Base-by-base conservation (phyloP, 148 eudicot genomes). In the Salicornia ramosissima region DNA sequence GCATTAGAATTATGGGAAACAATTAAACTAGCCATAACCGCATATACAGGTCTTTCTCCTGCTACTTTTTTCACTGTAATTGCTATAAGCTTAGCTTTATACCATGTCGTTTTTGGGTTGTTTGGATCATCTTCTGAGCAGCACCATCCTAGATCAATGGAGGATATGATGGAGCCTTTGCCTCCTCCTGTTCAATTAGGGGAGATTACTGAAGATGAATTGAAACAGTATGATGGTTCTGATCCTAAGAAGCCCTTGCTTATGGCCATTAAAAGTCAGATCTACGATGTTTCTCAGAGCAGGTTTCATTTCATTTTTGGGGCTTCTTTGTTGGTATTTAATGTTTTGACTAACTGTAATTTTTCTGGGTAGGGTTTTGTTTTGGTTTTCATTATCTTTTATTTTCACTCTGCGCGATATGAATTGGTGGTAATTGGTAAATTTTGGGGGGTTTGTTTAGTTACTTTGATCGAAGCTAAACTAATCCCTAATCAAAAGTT, bases 231-330 rank as follows among this genome's bases (percentile, higher is more conserved):
- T 74, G 98, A 93, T 74, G 98, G 98, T 0, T 34, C 87, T 14
- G 98, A 93, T 74, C 52, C 81, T 3, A 80, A 76, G 25, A 93
- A 90, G 80, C 98, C 98, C 10, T 77, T 93, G 84, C 89, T 90
- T 45, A 88, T 93, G 96, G 95, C 98, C 8, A 90, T 93, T 65
- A 93, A 93, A 80, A 88, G 90, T 25, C 98, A 90, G 92, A 93
- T 93, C 92, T 93, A 90, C 75, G 98, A 93, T 75, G 98, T 93
- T 46, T 83, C 98, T 0, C 96, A 93, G 53, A 88, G 96, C 96
- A 93, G 96, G 98, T 89, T 63, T 10, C 0, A 0, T 46, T 57
- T 12, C 10, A 49, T 51, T 45, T 66, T 42, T 4, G 11, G 14
- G 59, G 59, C 9, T 64, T n/a, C 28, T 42, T 43, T 26, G 16